These are phyloP conservation scores for Phylloporus scabripes DNA, from an alignment of 768 basidiomycete species.

Conservation along the genomic window DNA sequence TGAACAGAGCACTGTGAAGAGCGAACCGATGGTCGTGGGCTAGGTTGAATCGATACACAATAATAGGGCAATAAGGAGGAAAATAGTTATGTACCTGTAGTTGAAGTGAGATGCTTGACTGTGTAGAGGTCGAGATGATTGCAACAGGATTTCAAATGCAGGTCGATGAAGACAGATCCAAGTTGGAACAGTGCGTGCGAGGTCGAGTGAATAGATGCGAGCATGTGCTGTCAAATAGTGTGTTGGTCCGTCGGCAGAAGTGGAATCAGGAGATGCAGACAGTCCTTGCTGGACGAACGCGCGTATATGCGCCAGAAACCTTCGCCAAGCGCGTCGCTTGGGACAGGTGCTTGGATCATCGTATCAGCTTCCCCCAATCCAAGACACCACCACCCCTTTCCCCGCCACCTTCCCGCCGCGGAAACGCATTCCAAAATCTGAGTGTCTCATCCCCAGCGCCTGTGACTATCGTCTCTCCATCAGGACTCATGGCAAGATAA, in stretches of 20 bases:
- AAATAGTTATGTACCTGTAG: conserved; percentile 25
- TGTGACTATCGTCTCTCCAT: conserved; percentile 96
- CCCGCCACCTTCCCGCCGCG: conserved; percentile 52
- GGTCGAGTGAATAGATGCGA: conserved; percentile 21
- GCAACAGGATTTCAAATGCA: conserved; percentile 15
- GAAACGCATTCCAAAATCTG: conserved; percentile 96
- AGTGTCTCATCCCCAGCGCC: conserved; percentile 97
- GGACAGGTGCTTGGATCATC: conserved; percentile 27
- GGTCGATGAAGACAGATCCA: conserved; percentile 22
- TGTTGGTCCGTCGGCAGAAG: conserved; percentile 9
- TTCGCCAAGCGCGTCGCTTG: neutral
- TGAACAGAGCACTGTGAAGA: conserved; percentile 14
- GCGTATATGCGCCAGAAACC: conserved; percentile 7
- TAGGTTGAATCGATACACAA: conserved; percentile 23
- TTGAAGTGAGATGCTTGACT: neutral
- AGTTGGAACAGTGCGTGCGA: conserved; percentile 12
- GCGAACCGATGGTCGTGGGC: conserved; percentile 7
- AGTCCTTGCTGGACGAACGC: neutral
- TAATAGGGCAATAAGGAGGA: conserved; percentile 23
- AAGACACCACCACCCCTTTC: conserved; percentile 36
- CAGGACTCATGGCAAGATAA: conserved; percentile 96
- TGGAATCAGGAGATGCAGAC: neutral
- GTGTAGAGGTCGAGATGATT: conserved; percentile 6
- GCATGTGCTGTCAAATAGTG: conserved; percentile 24
- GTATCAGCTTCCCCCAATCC: conserved; percentile 49